Evolutionary conservation across 164 flowering plant genomes (phyloP).

Genomic region (Magnolia changhungtana): DNA sequence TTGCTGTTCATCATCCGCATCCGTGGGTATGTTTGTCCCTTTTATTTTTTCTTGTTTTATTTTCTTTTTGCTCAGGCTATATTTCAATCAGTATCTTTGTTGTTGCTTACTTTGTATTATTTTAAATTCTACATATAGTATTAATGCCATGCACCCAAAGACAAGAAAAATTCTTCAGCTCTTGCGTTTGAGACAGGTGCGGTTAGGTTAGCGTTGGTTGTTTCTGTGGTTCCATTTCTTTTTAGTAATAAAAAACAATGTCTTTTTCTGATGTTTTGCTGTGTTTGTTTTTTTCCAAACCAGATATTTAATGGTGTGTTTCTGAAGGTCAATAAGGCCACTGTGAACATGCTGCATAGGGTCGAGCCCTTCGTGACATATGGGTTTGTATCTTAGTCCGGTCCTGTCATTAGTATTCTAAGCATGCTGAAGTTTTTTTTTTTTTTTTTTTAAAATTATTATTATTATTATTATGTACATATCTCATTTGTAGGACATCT

Average conservation of each 20-base stretch:
- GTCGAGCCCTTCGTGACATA: constrained; percentile 66
- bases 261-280: constrained; percentile 21
- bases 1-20: constrained; percentile 52
- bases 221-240: not conserved
- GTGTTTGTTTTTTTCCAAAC: not conserved
- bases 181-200: constrained; percentile 56
- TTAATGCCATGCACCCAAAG: constrained; percentile 62
- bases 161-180: constrained; percentile 59
- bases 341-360: constrained; percentile 60
- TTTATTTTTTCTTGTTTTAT: not conserved
- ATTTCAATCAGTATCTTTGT: not conserved
- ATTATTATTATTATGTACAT: not conserved
- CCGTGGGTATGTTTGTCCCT: constrained; percentile 37
- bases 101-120: not conserved
- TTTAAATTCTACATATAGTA: constrained; percentile 27
- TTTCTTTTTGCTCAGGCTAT: not conserved
- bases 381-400: constrained; percentile 30
- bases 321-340: constrained; percentile 65
- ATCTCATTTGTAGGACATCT: not conserved
- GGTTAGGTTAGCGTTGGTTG: not conserved
- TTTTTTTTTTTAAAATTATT: no score
- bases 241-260: no score
- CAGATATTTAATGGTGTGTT: constrained; percentile 71
- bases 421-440: not conserved
- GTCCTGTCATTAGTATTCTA: not conserved